Base-by-base conservation (phyloP, 257 asterid species). In the Cynanchum wilfordii region DNA sequence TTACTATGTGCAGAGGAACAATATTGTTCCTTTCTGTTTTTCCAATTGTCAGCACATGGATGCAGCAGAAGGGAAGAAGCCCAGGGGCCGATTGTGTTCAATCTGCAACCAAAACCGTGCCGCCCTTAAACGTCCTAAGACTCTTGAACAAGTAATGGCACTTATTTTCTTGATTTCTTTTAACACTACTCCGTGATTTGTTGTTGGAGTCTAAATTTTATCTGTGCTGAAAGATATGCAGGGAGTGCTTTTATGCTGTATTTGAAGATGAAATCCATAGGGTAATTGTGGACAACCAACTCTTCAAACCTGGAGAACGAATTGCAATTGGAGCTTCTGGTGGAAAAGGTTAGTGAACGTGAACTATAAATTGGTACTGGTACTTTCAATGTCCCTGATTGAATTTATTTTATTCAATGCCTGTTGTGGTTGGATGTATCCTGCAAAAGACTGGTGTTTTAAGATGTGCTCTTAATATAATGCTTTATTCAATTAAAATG, bases 281-380 rank as follows among this genome's bases (percentile, higher is more conserved):
- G 73, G 94, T 86, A 2, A 95, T 95, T 24, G 84, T 92, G 4
- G 95, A 89, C 71, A 92, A 92, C 74, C 84, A 86, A 70, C 96
- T 95, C 29, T 95, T 95, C 77, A 95, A 83, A 79, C 88, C 85
- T 5, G 97, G 97, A 40, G 97, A 95, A 73, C 97, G 98, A 73
- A 73, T 95, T 52, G 99, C 96, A 38, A 89, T 95, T 79, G 99
- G 99, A 71, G 99, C 99, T 84, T 95, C 99, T 56, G 99, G 99
- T 69, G 99, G 99, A 78, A 95, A 95, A 95, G 99, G 97, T 89
- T 30, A 27, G 13, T 50, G 19, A 13, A 3, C 7, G 20, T 15
- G 20, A 22, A 50, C 56, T 16, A 16, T 17, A 50, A 50, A 50
- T 50, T 16, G 13, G 15, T 10, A 2, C 13, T 36, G 40, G 40